These are phyloP conservation scores for Coemansia sp. DNA, from an alignment of 192 early-diverging fungal genomes.

Conservation along the genomic window DNA sequence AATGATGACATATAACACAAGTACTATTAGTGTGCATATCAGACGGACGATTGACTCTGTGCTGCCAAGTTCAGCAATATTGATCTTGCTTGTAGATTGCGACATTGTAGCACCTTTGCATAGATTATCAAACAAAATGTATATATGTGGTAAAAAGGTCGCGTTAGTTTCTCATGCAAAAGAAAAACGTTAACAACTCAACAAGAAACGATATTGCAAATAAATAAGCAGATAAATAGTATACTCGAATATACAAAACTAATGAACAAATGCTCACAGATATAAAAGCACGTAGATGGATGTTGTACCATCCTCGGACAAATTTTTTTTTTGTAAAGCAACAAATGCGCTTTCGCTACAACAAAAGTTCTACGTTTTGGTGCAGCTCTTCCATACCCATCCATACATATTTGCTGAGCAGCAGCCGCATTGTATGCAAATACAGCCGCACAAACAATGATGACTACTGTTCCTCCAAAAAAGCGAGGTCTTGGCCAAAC, in stretches of 20 bases:
- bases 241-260: too few species aligned
- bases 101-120: not conserved
- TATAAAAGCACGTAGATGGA: too few species aligned
- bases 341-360: not conserved
- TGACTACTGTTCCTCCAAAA: too few species aligned
- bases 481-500: too few species aligned
- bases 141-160: not conserved
- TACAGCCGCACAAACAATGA: too few species aligned
- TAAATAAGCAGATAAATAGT: not conserved
- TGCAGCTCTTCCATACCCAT: too few species aligned
- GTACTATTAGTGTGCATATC: slow-evolving; percentile 6
- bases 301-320: not conserved
- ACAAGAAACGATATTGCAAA: not conserved
- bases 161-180: not conserved
- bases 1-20: slow-evolving; percentile 24
- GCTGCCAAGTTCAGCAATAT: not conserved
- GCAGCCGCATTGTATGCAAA: too few species aligned
- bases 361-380: not conserved
- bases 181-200: not conserved
- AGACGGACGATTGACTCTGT: slow-evolving; percentile 17
- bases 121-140: not conserved
- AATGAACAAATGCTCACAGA: too few species aligned
- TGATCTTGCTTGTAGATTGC: not conserved
- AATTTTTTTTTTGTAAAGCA: not conserved
- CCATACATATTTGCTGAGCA: too few species aligned